These are phyloP conservation scores for Juglanconis oblonga DNA, from an alignment of 2,329 filamentous ascomycete species.

Conservation along the genomic window DNA sequence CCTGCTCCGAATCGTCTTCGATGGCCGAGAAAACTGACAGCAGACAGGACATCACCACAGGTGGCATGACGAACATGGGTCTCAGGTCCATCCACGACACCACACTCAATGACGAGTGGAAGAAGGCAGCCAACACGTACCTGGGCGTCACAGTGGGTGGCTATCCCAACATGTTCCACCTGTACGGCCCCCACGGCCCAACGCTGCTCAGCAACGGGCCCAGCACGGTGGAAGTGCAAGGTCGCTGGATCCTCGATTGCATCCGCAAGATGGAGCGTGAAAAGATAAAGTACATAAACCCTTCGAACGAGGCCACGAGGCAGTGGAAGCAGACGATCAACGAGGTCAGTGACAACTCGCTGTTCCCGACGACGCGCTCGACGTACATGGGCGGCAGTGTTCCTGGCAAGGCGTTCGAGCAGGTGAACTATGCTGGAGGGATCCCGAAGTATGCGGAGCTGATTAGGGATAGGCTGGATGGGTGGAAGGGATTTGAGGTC, in stretches of 20 bases:
- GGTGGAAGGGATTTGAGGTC: slow-evolving; percentile 31
- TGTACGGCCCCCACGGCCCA: slow-evolving; percentile 54
- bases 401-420: slow-evolving; percentile 50
- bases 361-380: slow-evolving; percentile 46
- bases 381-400: slow-evolving; percentile 58
- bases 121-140: slow-evolving; percentile 37
- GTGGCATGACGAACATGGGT: slow-evolving; percentile 39
- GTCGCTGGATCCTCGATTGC: slow-evolving; percentile 49
- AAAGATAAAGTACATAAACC: slow-evolving; percentile 47
- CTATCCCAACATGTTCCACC: slow-evolving; percentile 50
- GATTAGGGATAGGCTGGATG: slow-evolving; percentile 31
- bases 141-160: slow-evolving; percentile 40
- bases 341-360: slow-evolving; percentile 38
- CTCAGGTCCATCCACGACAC: slow-evolving; percentile 36
- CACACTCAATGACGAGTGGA: slow-evolving; percentile 40
- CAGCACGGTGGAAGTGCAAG: slow-evolving; percentile 50
- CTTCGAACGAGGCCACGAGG: slow-evolving; percentile 39
- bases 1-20: no score
- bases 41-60: background rate
- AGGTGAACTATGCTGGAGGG: slow-evolving; percentile 44
- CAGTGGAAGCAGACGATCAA: slow-evolving; percentile 49
- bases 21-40: background rate
- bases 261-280: slow-evolving; percentile 46
- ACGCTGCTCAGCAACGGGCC: slow-evolving; percentile 56
- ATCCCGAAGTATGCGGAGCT: slow-evolving; percentile 31